Evolutionary conservation across 495 filamentous ascomycete genomes (phyloP).

Genomic region (Acidomyces sp.): DNA sequence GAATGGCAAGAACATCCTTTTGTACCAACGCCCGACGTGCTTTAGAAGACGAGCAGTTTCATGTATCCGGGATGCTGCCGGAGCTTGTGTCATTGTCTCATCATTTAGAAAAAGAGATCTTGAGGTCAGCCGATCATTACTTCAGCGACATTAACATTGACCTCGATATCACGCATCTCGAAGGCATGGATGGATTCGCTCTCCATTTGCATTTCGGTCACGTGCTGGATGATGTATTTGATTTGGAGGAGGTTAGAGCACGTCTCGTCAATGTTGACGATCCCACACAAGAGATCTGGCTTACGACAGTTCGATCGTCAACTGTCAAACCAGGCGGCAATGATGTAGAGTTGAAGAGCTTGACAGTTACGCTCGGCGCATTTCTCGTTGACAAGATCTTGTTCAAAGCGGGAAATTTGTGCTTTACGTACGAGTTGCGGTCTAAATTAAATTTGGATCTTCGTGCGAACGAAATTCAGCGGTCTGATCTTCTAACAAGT

Average conservation of each 20-base stretch:
- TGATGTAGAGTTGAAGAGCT: conserved; percentile 32
- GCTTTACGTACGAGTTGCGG: conserved; percentile 47
- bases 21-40: too few relatives aligned
- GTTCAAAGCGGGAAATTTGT: conserved; percentile 53
- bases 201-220: conserved; percentile 57
- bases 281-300: conserved; percentile 49
- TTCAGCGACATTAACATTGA: conserved; percentile 60
- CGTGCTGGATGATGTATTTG: conserved; percentile 56
- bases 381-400: conserved; percentile 65
- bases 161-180: conserved; percentile 53
- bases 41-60: conserved; percentile 41
- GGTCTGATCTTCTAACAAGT: conserved; percentile 8
- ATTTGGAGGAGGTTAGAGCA: conserved; percentile 51
- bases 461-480: conserved; percentile 34
- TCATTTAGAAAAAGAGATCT: conserved; percentile 49
- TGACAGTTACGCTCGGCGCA: conserved; percentile 47
- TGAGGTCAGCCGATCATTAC: conserved; percentile 54
- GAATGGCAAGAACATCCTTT: conserved; percentile 20
- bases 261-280: conserved; percentile 41
- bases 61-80: conserved; percentile 47
- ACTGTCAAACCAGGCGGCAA: conserved; percentile 39
- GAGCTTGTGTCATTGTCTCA: conserved; percentile 52
- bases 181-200: conserved; percentile 65
- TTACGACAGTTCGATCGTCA: conserved; percentile 36
- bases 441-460: conserved; percentile 20